Conservation (phyloP, 2,329 filamentous ascomycete species). For the Parafenestella ontariensis region DNA sequence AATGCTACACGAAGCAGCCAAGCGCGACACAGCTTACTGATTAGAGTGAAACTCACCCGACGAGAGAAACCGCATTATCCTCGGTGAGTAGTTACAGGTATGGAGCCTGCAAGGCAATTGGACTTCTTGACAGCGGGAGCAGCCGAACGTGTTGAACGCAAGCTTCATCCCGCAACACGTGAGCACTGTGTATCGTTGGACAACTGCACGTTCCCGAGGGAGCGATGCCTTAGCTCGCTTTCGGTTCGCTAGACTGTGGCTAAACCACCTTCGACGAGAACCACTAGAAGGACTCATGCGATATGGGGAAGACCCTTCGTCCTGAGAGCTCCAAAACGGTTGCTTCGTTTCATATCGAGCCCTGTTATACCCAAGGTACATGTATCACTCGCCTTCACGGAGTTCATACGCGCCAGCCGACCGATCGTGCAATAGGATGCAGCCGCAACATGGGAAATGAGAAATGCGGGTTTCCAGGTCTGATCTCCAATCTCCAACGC, state of each 20-base stretch:
- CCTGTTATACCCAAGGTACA: neutral
- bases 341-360: neutral
- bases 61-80: neutral
- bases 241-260: neutral
- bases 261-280: neutral
- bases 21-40: neutral
- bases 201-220: neutral
- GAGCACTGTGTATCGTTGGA: neutral
- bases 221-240: neutral
- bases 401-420: neutral
- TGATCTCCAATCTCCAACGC: constrained; percentile 1
- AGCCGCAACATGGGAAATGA: constrained; percentile 17
- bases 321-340: neutral
- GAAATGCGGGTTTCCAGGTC: constrained; percentile 7
- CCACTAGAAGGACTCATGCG: neutral
- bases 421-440: neutral
- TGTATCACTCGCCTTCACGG: constrained; percentile 1
- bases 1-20: neutral
- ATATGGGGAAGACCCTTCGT: neutral
- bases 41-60: neutral
- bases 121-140: constrained; percentile 16
- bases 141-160: constrained; percentile 4
- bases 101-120: neutral
- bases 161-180: neutral
- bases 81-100: neutral